A percentile compares a stretch with the other conserved stretches of the same genome.
Conservation (phyloP, 768 basidiomycete species). For the Boletus pseudopeckii region DNA sequence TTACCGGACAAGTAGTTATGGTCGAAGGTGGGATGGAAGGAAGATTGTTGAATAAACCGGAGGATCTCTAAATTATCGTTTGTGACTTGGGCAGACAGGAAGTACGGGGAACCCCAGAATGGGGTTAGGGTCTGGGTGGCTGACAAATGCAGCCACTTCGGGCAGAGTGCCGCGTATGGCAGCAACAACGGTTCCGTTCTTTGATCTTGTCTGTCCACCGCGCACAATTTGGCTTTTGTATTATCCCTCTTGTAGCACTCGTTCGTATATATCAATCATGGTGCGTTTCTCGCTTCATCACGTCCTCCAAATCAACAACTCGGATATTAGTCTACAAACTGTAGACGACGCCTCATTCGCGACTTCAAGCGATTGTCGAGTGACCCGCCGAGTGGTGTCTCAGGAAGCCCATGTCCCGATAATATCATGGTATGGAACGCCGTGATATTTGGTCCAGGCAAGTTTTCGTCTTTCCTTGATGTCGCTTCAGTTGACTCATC, state of each 20-base stretch:
- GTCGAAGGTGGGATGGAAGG: conserved; percentile 82
- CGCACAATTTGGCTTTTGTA: not conserved
- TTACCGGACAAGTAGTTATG: conserved; percentile 69
- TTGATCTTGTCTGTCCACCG: conserved; percentile 10
- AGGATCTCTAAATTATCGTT: conserved; percentile 26
- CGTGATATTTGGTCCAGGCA: conserved; percentile 97
- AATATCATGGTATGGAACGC: conserved; percentile 99
- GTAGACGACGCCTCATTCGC: conserved; percentile 91
- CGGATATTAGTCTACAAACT: conserved; percentile 76
- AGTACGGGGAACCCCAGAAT: conserved; percentile 3
- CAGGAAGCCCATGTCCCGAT: conserved; percentile 94
- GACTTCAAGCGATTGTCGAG: conserved; percentile 96
- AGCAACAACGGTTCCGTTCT: not conserved
- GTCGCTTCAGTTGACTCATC: not conserved
- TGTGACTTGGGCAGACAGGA: not conserved
- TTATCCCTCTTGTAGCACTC: not conserved
- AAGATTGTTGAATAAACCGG: conserved; percentile 41
- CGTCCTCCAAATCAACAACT: not conserved
- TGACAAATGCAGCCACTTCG: conserved; percentile 16
- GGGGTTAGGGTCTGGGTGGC: conserved; percentile 24
- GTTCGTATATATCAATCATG: conserved; percentile 12
- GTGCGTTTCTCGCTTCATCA: conserved; percentile 6
- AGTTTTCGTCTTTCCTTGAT: conserved; percentile 26
- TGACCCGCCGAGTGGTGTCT: conserved; percentile 95
- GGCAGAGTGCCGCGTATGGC: not conserved